A percentile compares a stretch with the other conserved stretches of the same genome.
Conservation (phyloP, 805 yeast genomes). For the Yarrowia yakushimensis region DNA sequence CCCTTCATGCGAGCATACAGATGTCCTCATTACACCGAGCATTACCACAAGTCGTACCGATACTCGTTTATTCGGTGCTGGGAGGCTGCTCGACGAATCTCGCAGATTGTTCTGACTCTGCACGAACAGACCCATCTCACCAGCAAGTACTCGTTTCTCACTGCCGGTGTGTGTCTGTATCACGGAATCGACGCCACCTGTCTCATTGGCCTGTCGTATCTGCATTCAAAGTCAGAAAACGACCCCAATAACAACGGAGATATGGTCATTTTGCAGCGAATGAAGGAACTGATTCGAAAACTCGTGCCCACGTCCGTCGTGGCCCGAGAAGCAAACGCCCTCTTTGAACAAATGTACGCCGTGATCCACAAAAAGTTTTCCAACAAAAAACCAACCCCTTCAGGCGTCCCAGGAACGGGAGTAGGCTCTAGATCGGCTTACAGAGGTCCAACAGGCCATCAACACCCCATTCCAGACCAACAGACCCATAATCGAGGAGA, state of each 20-base stretch:
- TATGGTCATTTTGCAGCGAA: constrained; percentile 2
- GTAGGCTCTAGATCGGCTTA: neutral
- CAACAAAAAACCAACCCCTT: neutral
- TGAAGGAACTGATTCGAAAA: constrained; percentile 5
- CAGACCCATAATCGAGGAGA: neutral
- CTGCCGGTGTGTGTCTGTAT: constrained; percentile 6
- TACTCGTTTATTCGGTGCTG: constrained; percentile 17
- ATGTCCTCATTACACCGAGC: constrained; percentile 19
- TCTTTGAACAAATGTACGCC: constrained; percentile 12
- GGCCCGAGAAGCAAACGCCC: constrained; percentile 11
- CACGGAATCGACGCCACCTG: constrained; percentile 23
- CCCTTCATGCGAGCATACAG: constrained; percentile 23
- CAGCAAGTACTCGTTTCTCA: neutral
- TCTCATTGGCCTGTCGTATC: constrained; percentile 16
- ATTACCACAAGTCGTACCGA: constrained; percentile 19
- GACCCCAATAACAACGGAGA: constrained; percentile 21
- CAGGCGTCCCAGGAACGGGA: neutral
- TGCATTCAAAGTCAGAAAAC: neutral
- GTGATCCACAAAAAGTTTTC: constrained; percentile 19
- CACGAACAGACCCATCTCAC: neutral
- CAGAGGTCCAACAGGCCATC: neutral
- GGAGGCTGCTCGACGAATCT: constrained; percentile 14
- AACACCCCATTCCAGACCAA: neutral
- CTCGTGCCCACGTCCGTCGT: constrained; percentile 7
- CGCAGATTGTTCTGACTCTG: neutral